These are phyloP conservation scores for Neofusicoccum ribis DNA, from an alignment of 2,329 filamentous ascomycete species.

Conservation along the genomic window DNA sequence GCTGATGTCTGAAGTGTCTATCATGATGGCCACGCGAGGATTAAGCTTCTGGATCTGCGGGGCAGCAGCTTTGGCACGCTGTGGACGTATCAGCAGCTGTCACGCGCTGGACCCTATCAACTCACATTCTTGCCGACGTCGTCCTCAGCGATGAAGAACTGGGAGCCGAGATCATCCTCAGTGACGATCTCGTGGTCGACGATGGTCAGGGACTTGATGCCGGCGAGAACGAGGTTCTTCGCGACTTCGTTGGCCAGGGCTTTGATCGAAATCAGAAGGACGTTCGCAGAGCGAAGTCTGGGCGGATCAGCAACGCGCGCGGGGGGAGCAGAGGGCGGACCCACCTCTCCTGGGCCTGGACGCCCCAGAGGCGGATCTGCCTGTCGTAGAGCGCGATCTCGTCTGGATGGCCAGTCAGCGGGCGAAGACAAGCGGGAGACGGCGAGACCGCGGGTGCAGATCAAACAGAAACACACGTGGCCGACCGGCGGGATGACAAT, in stretches of 20 bases:
- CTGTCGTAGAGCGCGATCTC: constrained; percentile 97
- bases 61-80: constrained; percentile 75
- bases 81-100: not conserved
- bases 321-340: constrained; percentile 8
- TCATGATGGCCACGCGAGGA: constrained; percentile 75
- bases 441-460: not conserved
- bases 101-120: constrained; percentile 33
- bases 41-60: constrained; percentile 83
- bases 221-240: constrained; percentile 94
- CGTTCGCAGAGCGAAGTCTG: constrained; percentile 83
- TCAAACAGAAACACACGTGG: not conserved
- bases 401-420: constrained; percentile 55
- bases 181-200: constrained; percentile 75
- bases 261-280: constrained; percentile 85
- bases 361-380: constrained; percentile 95
- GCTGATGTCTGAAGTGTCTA: constrained; percentile 68
- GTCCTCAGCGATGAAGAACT: constrained; percentile 72
- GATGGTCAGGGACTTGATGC: constrained; percentile 86
- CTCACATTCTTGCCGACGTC: constrained; percentile 72
- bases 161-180: constrained; percentile 70
- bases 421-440: not conserved
- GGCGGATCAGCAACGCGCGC: not conserved
- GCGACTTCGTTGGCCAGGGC: constrained; percentile 91
- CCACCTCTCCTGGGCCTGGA: constrained; percentile 82
- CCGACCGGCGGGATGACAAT: not conserved